Evolutionary conservation across 2,329 filamentous ascomycete genomes (phyloP).

Genomic region (Aspergillus sp.): DNA sequence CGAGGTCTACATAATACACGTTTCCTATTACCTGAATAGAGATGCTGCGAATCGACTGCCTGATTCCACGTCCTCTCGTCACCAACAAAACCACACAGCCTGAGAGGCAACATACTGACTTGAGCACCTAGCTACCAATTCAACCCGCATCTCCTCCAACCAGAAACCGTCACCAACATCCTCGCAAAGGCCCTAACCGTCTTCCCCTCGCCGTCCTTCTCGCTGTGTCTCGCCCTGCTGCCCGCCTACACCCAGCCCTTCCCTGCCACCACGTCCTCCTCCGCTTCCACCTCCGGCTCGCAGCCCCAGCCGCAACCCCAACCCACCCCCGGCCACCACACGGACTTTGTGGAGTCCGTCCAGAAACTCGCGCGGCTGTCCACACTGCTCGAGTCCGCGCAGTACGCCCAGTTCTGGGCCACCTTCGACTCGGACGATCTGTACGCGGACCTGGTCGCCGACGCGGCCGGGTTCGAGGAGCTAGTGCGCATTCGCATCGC

Average conservation of each 20-base stretch:
- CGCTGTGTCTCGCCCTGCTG: slow-evolving; percentile 85
- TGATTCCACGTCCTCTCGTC: slow-evolving; percentile 66
- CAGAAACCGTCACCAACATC: slow-evolving; percentile 97
- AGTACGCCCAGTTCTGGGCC: slow-evolving; percentile 88
- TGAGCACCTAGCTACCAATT: slow-evolving; percentile 74
- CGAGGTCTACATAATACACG: slow-evolving; percentile 54
- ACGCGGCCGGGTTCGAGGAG: slow-evolving; percentile 92
- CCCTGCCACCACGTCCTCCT: slow-evolving; percentile 42
- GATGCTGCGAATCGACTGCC: slow-evolving; percentile 50
- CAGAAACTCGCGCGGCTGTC: slow-evolving; percentile 77
- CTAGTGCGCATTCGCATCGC: slow-evolving; percentile 84
- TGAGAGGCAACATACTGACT: slow-evolving; percentile 1
- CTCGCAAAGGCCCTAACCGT: slow-evolving; percentile 96
- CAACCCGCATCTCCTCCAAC: slow-evolving; percentile 94
- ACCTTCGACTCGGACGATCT: slow-evolving; percentile 88
- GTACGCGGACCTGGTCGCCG: slow-evolving; percentile 89
- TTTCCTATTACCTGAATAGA: slow-evolving; percentile 96
- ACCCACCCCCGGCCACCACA: no score
- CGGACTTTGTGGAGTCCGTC: slow-evolving; percentile 75
- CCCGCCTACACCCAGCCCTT: slow-evolving; percentile 68
- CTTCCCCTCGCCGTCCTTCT: slow-evolving; percentile 94
- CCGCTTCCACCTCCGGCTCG: no score
- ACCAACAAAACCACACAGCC: slow-evolving; percentile 5
- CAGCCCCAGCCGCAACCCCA: slow-evolving; percentile 32
- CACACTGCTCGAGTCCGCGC: slow-evolving; percentile 76